phyloP scores from a whole-genome alignment of 75 land plant species.

The Ceratopteris richardii region DNA sequence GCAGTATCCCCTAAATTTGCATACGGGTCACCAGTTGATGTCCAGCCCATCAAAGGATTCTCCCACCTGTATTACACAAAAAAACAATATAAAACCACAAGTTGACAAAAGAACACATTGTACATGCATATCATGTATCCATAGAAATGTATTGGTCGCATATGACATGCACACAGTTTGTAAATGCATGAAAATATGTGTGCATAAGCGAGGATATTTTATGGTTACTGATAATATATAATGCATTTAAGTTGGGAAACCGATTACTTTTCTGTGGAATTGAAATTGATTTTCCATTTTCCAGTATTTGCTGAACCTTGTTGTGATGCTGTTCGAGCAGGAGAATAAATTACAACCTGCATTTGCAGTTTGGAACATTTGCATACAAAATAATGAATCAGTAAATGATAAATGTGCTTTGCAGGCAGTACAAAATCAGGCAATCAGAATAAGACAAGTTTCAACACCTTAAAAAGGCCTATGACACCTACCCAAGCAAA shows the following conservation, averaged over 20 bases:
- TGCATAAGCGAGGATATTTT: too few relatives aligned
- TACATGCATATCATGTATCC: not conserved
- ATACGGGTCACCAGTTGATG: constrained; percentile 95
- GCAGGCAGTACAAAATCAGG: too few relatives aligned
- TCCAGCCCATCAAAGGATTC: constrained; percentile 99
- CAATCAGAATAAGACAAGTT: too few relatives aligned
- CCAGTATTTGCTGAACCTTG: constrained; percentile 75
- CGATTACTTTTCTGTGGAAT: constrained; percentile 78
- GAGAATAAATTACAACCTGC: constrained; percentile 81
- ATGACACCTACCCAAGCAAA: too few relatives aligned
- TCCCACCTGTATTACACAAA: constrained; percentile 55
- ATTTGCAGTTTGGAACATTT: too few relatives aligned
- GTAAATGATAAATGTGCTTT: too few relatives aligned
- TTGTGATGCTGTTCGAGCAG: constrained; percentile 65
- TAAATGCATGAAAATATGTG: too few relatives aligned
- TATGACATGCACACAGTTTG: too few relatives aligned
- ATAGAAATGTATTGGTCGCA: not conserved
- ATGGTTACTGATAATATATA: too few relatives aligned
- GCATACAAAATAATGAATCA: too few relatives aligned
- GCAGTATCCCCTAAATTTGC: constrained; percentile 78
- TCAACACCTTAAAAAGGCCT: too few relatives aligned
- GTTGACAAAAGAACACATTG: not conserved
- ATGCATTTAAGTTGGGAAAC: too few relatives aligned
- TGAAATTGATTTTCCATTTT: constrained; percentile 84
- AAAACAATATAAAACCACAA: not conserved